Percentiles rank a stretch among this genome's conserved stretches.
Evolutionary conservation across 2,329 filamentous ascomycete genomes (phyloP).

Genomic region (Hypomyces rosellus): DNA sequence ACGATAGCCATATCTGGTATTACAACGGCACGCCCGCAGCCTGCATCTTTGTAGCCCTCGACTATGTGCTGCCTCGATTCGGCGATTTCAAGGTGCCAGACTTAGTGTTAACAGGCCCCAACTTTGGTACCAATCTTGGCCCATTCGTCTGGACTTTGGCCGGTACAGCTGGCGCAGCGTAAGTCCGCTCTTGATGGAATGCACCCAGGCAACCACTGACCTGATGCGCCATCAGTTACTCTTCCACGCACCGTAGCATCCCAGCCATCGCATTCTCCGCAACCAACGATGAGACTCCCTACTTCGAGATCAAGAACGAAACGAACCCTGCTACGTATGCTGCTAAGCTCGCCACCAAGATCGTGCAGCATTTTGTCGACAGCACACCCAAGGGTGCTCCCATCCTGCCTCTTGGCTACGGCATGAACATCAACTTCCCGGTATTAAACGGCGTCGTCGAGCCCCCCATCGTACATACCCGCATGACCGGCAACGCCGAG

Average conservation of each 20-base stretch:
- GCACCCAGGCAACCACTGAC: not conserved
- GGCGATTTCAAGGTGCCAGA: slow-evolving; percentile 44
- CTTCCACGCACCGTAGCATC: slow-evolving; percentile 41
- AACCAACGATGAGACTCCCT: slow-evolving; percentile 35
- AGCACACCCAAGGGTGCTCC: slow-evolving; percentile 25
- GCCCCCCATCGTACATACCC: slow-evolving; percentile 39
- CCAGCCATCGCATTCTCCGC: slow-evolving; percentile 45
- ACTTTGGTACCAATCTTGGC: slow-evolving; percentile 49
- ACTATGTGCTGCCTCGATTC: slow-evolving; percentile 47
- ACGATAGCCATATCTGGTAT: slow-evolving; percentile 51
- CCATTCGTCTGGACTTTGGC: slow-evolving; percentile 47
- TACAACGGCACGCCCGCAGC: slow-evolving; percentile 54
- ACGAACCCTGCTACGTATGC: slow-evolving; percentile 39
- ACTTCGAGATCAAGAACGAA: slow-evolving; percentile 30
- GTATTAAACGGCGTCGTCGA: slow-evolving; percentile 32
- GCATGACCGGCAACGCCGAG: slow-evolving; percentile 43
- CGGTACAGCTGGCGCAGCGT: slow-evolving; percentile 42
- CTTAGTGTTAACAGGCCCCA: slow-evolving; percentile 49
- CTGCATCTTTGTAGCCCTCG: slow-evolving; percentile 49
- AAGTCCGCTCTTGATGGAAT: slow-evolving; percentile 5
- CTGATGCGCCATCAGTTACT: slow-evolving; percentile 29
- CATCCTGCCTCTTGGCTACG: slow-evolving; percentile 43
- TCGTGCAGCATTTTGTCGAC: slow-evolving; percentile 39
- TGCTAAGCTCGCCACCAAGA: slow-evolving; percentile 35
- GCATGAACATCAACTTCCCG: slow-evolving; percentile 46